Conservation (phyloP, 2,329 filamentous ascomycete species). For the Botryotinia convoluta region DNA sequence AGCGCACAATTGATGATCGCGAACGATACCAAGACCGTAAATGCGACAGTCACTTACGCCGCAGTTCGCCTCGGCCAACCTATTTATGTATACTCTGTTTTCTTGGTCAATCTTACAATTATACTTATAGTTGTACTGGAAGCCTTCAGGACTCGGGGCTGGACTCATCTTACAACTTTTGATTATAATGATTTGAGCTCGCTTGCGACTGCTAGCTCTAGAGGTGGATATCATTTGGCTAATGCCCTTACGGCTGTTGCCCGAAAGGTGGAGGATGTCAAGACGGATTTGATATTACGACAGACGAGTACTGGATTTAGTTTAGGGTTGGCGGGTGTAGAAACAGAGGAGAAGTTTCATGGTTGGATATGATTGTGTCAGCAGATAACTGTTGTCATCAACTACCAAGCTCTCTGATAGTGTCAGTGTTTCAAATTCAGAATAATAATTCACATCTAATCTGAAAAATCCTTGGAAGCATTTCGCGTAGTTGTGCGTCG, state of each 20-base stretch:
- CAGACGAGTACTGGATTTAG: background rate
- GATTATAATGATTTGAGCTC: background rate
- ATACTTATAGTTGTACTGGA: conserved; percentile 17
- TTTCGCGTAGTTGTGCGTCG: background rate
- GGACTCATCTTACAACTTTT: conserved; percentile 3
- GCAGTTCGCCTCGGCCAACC: conserved; percentile 16
- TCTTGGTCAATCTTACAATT: conserved; percentile 7
- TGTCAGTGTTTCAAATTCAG: background rate
- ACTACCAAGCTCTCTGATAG: background rate
- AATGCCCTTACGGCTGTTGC: background rate
- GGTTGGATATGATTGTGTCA: background rate
- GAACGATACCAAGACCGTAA: conserved; percentile 1
- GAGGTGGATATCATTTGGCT: background rate
- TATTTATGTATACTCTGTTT: conserved; percentile 12
- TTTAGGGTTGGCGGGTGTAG: background rate
- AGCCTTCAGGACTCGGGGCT: conserved; percentile 14
- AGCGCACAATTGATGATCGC: conserved; percentile 40
- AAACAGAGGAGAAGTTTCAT: background rate
- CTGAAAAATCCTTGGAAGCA: background rate
- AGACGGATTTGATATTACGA: background rate
- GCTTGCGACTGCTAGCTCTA: background rate
- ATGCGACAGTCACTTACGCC: background rate
- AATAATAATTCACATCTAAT: background rate
- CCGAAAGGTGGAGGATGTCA: background rate
- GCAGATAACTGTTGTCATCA: too few species aligned